Base-by-base conservation (phyloP, 140 eudicot species). In the Anethum foeniculum region DNA sequence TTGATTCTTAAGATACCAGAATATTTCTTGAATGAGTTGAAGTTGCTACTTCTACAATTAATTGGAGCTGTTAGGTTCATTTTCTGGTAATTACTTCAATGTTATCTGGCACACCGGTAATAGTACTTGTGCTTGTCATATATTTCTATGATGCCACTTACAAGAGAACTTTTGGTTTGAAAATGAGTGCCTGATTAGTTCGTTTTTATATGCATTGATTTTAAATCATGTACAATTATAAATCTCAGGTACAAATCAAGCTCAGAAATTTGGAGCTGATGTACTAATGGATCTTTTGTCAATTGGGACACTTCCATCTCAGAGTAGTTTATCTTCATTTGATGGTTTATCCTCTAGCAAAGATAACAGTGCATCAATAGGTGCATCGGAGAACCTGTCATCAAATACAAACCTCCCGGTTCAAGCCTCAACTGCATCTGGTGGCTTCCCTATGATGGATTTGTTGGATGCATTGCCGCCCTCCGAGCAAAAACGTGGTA, bases 271-370 rank as follows among this genome's bases (percentile, higher is more conserved):
- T 81, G 95, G 97, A 71, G 86, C 95, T 0, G 95, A 95, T 87
- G 97, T 80, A 62, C 87, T 95, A 76, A 85, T 95, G 85, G 99
- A 95, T 88, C 94, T 95, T 67, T 85, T 95, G 82, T 95, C 97
- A 81, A 87, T 90, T 32, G 99, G 97, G 75, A 79, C 90, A 41
- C 85, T 96, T 73, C 85, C 92, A 18, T 83, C 89, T 80, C 92
- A 88, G 81, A 87, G 86, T 52, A 90, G 87, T 47, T 79, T 89
- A 75, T 85, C 90, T 56, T 77, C 88, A 62, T 78, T 84, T 77
- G 93, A 88, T 77, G 85, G 90, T 77, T 81, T 90, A 77, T 89
- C 93, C 75, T 16, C 90, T 58, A 80, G 60, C 81, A 89, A 86
- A 82, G 88, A 89, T 75, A 86, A 82, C 79, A 94, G 82, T 64